Evolutionary conservation across 192 early-diverging fungal genomes (phyloP).

Genomic region (Dissophora globulifera): DNA sequence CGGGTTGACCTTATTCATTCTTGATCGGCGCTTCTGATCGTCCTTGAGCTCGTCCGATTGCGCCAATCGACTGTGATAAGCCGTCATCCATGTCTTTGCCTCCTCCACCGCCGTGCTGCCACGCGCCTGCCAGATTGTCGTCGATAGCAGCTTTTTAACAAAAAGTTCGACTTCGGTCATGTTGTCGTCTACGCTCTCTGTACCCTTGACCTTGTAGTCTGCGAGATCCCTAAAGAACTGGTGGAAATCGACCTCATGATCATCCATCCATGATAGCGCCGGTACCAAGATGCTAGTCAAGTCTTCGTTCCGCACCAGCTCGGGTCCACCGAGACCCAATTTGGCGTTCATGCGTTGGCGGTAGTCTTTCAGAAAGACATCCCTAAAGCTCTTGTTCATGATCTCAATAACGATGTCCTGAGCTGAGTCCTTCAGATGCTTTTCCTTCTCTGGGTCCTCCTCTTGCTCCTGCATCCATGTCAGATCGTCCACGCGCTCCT

Average conservation of each 20-base stretch:
- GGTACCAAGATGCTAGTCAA: constrained; percentile 69
- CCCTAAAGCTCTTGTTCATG: constrained; percentile 61
- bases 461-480: constrained; percentile 46
- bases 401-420: constrained; percentile 62
- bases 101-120: constrained; percentile 35
- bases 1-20: constrained; percentile 81
- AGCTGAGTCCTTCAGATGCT: constrained; percentile 40
- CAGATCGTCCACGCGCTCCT: constrained; percentile 57
- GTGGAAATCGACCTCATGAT: constrained; percentile 77
- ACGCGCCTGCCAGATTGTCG: constrained; percentile 37
- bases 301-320: constrained; percentile 53
- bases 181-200: constrained; percentile 22
- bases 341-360: constrained; percentile 69
- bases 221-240: constrained; percentile 78
- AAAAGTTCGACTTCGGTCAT: constrained; percentile 18
- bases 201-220: constrained; percentile 55
- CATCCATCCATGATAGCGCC: constrained; percentile 71
- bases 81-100: constrained; percentile 60
- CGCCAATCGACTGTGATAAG: constrained; percentile 70
- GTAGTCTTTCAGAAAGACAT: constrained; percentile 62
- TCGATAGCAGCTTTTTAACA: constrained; percentile 40
- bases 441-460: constrained; percentile 21
- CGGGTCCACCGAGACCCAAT: constrained; percentile 55
- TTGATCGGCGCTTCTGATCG: constrained; percentile 38
- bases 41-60: constrained; percentile 38